A percentile compares a stretch with the other conserved stretches of the same genome.
Evolutionary conservation across 108 stramenopile species (phyloP).

Genomic region (Stephanodiscus triporus): DNA sequence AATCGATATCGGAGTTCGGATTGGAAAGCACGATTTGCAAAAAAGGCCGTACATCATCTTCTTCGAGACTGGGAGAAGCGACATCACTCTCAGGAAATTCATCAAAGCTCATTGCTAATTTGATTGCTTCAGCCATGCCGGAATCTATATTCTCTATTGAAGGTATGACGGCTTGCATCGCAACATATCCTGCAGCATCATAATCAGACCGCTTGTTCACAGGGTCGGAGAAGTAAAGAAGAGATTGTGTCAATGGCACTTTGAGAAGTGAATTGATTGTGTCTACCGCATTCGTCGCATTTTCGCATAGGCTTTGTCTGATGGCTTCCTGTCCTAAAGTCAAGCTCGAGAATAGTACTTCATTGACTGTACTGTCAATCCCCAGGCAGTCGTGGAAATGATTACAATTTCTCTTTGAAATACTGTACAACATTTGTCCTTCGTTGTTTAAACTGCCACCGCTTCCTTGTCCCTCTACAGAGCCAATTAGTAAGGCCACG

Average conservation of each 20-base stretch:
- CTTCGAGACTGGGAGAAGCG: too few relatives aligned
- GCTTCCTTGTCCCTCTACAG: slow-evolving; percentile 55
- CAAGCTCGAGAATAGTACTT: slow-evolving; percentile 54
- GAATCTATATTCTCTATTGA: slow-evolving; percentile 27
- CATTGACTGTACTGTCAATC: slow-evolving; percentile 51
- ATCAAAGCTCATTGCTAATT: slow-evolving; percentile 26
- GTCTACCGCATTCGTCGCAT: slow-evolving; percentile 29
- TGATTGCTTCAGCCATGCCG: slow-evolving; percentile 10
- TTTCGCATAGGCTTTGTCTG: slow-evolving; percentile 44
- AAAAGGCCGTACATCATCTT: slow-evolving; percentile 21
- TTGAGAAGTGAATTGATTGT: slow-evolving; percentile 41
- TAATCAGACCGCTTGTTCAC: slow-evolving; percentile 9
- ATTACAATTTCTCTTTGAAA: slow-evolving; percentile 61
- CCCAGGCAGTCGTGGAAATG: slow-evolving; percentile 67
- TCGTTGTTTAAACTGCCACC: slow-evolving; percentile 36
- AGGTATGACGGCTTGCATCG: slow-evolving; percentile 38
- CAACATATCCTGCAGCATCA: slow-evolving; percentile 42
- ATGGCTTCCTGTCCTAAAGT: slow-evolving; percentile 51
- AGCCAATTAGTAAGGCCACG: slow-evolving; percentile 71
- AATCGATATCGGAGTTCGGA: slow-evolving; percentile 29
- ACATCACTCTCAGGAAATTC: background rate
- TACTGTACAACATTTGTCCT: slow-evolving; percentile 65
- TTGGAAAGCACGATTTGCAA: slow-evolving; percentile 18
- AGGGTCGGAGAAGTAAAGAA: slow-evolving; percentile 45
- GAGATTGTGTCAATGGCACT: slow-evolving; percentile 66